Evolutionary conservation across 1,284 basidiomycete genomes (phyloP), one percentile per base, ranked within the genome.

Genomic region (Tilletia setariae): DNA sequence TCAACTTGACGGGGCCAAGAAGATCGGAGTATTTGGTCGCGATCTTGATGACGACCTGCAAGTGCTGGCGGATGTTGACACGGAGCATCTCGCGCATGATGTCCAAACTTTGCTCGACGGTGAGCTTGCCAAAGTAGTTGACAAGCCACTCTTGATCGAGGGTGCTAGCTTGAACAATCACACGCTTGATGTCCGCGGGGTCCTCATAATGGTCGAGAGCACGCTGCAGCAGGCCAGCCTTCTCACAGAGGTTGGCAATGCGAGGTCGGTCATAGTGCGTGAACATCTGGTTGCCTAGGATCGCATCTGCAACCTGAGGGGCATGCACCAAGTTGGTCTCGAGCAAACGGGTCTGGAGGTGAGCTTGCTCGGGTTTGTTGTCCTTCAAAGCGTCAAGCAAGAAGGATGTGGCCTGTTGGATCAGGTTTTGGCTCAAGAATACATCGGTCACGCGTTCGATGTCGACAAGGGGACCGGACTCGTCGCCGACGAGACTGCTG

Each of bases 361-460:
- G 93, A 0, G 90, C 95, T 82, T 99, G 95, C 84, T 99, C 96
- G 0, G 94, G 93, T 84, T 92, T 92, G 86, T 99, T 98, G 75
- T 99, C 96, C 86, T 98, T 98, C 78, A 99, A 87, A n/a, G 94
- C 96, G 82, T 98, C 96, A 68, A 99, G 86, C 63, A 98, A 86
- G 90, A 99, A 98, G 2, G 93, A 95, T 0, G 96, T 99, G 19
- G 96, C 96, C 63, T 95, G 96, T 84, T 98, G 96, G 72, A 98
- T 94, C 93, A 98, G 94, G 86, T 98, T 98, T 83, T 98, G 95
- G 1, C 91, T 91, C 93, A 97, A 96, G 86, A 98, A 98, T 81
- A 98, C 96, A 82, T 99, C 96, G 70, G 78, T 78, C 53, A 82
- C 80, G 30, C 79, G 76, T 84, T 98, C 95, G 71, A 98, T 86